These are phyloP conservation scores for Aphanomyces astaci DNA, from an alignment of 352 stramenopile species.

Conservation along the genomic window DNA sequence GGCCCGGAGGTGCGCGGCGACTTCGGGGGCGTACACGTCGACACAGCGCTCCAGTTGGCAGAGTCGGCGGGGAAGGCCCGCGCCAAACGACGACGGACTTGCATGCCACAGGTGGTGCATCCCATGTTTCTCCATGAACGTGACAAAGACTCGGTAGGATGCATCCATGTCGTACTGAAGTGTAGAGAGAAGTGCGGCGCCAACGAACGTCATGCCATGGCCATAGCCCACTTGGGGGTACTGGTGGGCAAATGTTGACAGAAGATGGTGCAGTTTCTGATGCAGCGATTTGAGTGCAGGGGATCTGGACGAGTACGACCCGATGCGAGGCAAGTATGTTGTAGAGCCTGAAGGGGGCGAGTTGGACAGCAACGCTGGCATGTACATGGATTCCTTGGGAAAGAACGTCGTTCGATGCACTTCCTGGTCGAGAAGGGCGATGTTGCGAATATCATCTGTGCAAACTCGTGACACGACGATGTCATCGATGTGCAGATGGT, in stretches of 20 bases:
- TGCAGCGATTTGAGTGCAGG: background rate
- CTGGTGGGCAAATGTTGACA: background rate
- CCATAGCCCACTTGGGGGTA: conserved; percentile 2
- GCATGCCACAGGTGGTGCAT: conserved; percentile 4
- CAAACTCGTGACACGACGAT: background rate
- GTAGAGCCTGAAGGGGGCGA: background rate
- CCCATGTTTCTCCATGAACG: background rate
- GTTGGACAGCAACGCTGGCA: background rate
- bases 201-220: conserved; percentile 11
- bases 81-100: background rate
- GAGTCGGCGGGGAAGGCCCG: background rate
- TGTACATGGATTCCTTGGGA: conserved; percentile 14
- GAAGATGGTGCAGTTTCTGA: background rate
- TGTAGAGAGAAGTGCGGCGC: background rate
- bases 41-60: background rate
- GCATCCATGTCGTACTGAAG: conserved; percentile 1
- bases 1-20: background rate
- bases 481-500: no score
- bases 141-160: background rate
- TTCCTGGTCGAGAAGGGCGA: background rate
- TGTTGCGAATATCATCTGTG: background rate
- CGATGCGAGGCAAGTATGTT: background rate
- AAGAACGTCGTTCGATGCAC: conserved; percentile 17
- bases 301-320: background rate
- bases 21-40: background rate